These are phyloP conservation scores for Paxillus ammoniavirescens DNA, from an alignment of 768 basidiomycete species.

Conservation along the genomic window DNA sequence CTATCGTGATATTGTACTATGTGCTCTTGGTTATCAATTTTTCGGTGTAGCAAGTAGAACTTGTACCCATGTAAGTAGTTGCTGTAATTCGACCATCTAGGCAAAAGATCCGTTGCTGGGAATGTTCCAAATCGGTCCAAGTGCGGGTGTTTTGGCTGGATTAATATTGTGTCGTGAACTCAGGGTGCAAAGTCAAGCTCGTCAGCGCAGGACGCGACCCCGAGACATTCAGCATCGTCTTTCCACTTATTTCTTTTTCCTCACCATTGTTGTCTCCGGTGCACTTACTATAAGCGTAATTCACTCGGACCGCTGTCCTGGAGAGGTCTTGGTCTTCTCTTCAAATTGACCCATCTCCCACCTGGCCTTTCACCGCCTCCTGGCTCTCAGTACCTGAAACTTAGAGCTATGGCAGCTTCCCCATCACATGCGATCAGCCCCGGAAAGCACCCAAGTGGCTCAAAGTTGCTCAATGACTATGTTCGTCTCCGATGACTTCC, in stretches of 20 bases:
- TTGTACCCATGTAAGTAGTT: not conserved
- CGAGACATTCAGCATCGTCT: conserved; percentile 12
- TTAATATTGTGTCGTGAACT: not conserved
- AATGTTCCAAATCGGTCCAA: conserved; percentile 31
- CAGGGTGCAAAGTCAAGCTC: conserved; percentile 20
- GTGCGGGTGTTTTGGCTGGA: conserved; percentile 16
- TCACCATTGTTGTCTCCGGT: not conserved
- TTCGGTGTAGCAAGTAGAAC: not conserved
- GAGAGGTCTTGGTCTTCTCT: not conserved
- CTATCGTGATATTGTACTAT: not conserved
- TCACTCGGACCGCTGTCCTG: not conserved
- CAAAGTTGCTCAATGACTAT: conserved; percentile 65
- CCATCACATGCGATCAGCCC: conserved; percentile 19
- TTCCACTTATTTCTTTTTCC: conserved; percentile 13
- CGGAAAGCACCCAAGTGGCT: conserved; percentile 33
- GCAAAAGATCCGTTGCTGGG: not conserved
- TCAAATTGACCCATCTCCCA: not conserved
- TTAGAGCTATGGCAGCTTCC: conserved; percentile 21
- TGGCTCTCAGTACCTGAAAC: not conserved
- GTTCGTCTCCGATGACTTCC: conserved; percentile 34
- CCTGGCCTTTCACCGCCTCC: not conserved
- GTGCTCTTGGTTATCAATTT: not conserved
- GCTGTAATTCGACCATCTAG: not conserved
- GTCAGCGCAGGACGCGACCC: conserved; percentile 39
- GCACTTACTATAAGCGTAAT: not conserved